Base-by-base conservation (phyloP, 805 yeast genomes). In the Maudiozyma bulderi region DNA sequence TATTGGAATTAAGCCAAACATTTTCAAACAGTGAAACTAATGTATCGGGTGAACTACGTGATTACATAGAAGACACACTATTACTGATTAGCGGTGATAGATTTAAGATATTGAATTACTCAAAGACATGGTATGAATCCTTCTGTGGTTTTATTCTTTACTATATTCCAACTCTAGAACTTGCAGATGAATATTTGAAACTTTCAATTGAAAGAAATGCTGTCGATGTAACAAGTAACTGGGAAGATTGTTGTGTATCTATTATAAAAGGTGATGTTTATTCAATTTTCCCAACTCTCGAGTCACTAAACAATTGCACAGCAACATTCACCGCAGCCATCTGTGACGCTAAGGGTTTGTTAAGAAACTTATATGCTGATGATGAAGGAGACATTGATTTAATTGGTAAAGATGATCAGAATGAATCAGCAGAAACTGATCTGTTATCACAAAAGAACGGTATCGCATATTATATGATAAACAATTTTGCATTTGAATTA, bases 51-150 rank as follows among this genome's bases (percentile, higher is more conserved):
- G 65, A 60, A 43, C 35, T 62, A 44, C 58, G 67, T 5, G 64
- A 60, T 40, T 51, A 54, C 47, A 54, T 72, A 28, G 64, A 58
- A 51, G 62, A 62, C 29, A 58, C 68, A 6, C 51, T 73, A 29
- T 49, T 58, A 13, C 52, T 73, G 15, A 48, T 72, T 0, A 58
- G 72, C 33, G 76, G 76, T 15, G 62, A 69, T 44, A 65, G 69
- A 45, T 55, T 58, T 38, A 70, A 80, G 3, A 82, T 83, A 26
- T 60, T 78, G 3, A 68, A 70, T 13, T 71, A 69, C 56, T 74
- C 86, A 13, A 68, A 70, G 6, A 65, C 77, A 0, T 85, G 95
- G 95, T 84, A 81, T 59, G 93, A 85, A 58, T 71, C 81, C 11
- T 72, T 78, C 39, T 67, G 74, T 39, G 78, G 79, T 7, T 70